Base-by-base conservation (phyloP, 768 basidiomycete genomes). In the Strobilomyces echinocephalus region DNA sequence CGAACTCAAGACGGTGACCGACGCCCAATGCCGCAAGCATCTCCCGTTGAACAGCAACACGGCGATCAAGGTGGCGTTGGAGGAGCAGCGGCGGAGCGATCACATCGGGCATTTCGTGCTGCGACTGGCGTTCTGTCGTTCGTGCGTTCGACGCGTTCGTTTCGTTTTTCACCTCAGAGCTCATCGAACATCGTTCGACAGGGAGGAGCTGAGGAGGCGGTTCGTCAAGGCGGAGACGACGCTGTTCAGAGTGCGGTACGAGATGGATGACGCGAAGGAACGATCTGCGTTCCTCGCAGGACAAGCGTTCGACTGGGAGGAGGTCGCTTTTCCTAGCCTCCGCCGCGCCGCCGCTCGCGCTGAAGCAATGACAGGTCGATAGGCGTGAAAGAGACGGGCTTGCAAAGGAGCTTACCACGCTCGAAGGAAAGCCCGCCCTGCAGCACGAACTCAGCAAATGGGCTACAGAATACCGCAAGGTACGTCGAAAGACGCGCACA, bases 21-120 rank as follows among this genome's bases (percentile, higher is more conserved):
- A 70, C 1, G 57, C 63, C 2, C 87, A 92, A 60, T 83, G 84
- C 70, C 76, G 74, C 55, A 88, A 91, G 63, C 87, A 94, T 69
- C 75, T 97, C 24, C 85, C 84, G 2, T 72, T 99, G 46, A 75
- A 79, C 53, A 74, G 77, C 33, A 80, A 79, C 53, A 76, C 78
- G n/a, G 79, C 81, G 0, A 67, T 62, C n/a, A 69, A 62, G 14
- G 68, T 71, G 10, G 76, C 81, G 46, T 56, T 76, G 50, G 81
- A 88, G 33, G 70, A 65, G 10, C 83, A 98, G 67, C 77, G 97
- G 54, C 78, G 79, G 63, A 85, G 79, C 57, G 97, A 99, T 68
- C 87, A 91, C 63, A 75, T 97, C 12, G 85, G 94, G 10, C 97
- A 99, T 72, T 98, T 93, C 69, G 91, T 98, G 11, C 74, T 98